phyloP scores from a whole-genome alignment of 768 basidiomycete genomes.

The Tulasnella sp. region DNA sequence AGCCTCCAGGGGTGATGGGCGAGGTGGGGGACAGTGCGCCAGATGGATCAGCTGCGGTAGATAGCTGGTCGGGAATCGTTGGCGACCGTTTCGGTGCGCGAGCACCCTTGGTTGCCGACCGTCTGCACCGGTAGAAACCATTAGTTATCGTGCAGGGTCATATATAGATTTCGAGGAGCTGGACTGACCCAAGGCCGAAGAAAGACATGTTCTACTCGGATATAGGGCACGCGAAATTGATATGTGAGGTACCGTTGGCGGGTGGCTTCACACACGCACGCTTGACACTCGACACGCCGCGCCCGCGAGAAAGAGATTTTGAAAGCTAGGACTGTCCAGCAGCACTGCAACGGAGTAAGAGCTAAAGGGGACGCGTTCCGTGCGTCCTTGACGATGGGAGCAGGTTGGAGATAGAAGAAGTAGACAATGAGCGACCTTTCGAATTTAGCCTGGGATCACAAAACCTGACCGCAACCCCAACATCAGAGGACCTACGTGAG shows the following conservation, averaged over 20 bases:
- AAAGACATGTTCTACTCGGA: constrained; percentile 21
- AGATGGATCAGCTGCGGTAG: neutral
- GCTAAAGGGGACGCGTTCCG: neutral
- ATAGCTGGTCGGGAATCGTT: constrained; percentile 10
- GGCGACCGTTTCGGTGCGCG: constrained; percentile 27
- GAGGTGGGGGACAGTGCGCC: constrained; percentile 11
- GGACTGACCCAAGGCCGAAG: constrained; percentile 24
- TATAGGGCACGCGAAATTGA: neutral
- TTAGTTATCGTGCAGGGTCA: neutral
- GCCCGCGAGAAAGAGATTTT: neutral
- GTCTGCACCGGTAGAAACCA: constrained; percentile 14
- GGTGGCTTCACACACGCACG: constrained; percentile 2
- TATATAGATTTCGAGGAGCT: neutral
- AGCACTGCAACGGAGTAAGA: neutral
- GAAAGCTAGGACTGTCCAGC: constrained; percentile 3
- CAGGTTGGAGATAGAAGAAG: neutral
- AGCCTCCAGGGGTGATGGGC: constrained; percentile 5
- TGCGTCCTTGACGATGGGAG: neutral
- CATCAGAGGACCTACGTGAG: neutral
- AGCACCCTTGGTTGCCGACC: constrained; percentile 22
- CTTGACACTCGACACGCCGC: neutral
- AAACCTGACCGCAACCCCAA: neutral
- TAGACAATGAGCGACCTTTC: neutral
- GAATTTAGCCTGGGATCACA: neutral
- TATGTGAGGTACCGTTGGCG: neutral